Base-by-base conservation (phyloP, 2,329 filamentous ascomycete species). In the Exophiala mesophila region DNA sequence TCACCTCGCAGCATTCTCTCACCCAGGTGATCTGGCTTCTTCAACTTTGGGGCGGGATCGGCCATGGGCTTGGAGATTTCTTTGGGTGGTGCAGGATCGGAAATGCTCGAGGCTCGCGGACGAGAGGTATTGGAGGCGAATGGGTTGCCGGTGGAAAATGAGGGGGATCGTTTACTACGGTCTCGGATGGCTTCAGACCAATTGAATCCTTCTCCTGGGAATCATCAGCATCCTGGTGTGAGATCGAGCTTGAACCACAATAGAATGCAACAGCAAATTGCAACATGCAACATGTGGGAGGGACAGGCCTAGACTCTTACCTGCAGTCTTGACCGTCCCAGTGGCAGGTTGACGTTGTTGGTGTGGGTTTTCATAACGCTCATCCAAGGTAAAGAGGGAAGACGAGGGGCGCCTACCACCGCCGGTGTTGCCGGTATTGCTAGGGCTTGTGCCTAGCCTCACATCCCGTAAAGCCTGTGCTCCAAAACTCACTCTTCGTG, bases 1-100 rank as follows among this genome's bases (percentile, higher is more conserved):
- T 98, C 92, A 33, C 90, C 92, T 70, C 95, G 92, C 55, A 98
- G 76, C 58, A 98, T 97, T 55, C 94, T 81, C 74, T 98, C 92
- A 66, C 96, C 89, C 70, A 96, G 92, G 50, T 84, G 84, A 69
- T 98, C 92, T 20, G 90, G 89, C 72, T 90, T 94, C 30, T 67
- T 68, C 51, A 72, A 66, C 44, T 65, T 59, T 18, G 49, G 46
- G 16, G 46, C 42, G 18, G 44, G 39, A 43, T 52, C 50, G 15
- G 51, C 45, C 23, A 26, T 7, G 52, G 55, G 41, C 47, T 59
- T 66, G 13, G 65, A 62, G 23, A 70, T 63, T 39, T 69, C 64
- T 38, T 64, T 64, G 16, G 60, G 54, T 26, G 77, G 77, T 56
- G 80, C 77, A 74, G 49, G 73, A 44, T 44, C 60, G 55, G 42